Base-by-base conservation (phyloP, 345 rosid genomes). In the Eucalyptus curtisii region DNA sequence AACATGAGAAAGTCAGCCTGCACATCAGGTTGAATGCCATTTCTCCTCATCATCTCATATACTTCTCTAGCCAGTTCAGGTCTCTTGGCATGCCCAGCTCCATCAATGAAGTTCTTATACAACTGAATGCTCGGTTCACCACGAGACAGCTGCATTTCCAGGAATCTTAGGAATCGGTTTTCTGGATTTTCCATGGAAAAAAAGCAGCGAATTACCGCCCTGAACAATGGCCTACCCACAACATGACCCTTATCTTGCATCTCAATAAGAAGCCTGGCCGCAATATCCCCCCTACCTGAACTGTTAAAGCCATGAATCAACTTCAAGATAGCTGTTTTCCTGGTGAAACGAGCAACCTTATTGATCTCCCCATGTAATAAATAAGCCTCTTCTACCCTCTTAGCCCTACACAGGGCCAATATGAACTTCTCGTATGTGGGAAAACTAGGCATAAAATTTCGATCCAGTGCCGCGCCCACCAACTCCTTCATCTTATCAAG, bases 181-280 rank as follows among this genome's bases (percentile, higher is more conserved):
- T 90, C 92, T 7, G 94, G 91, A 89, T 91, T 90, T 90, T 94
- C 95, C 94, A 92, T 91, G 14, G 76, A 20, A 71, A 93, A 93
- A 13, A 98, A 90, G 91, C 92, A 88, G 50, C 88, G 68, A 79
- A 96, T 93, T 76, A 98, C 98, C 59, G 91, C 85, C 90, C 96
- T 95, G 88, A 89, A 93, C 88, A 93, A 68, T 52, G 17, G 53
- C 66, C 88, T 86, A 86, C 47, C 86, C 47, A 96, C 93, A 25
- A 25, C 86, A 89, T 94, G 92, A 86, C 97, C 98, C 88, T 92
- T 95, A 50, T 94, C 93, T 89, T 95, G 98, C 99, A 97, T 97
- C 88, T 94, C 95, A 84, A 93, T 85, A 50, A 98, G 93, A 89
- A 98, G 97, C 88, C 90, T 91, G 50, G 94, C 94, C 59, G 97